Evolutionary conservation across 2,329 filamentous ascomycete species (phyloP).

Genomic region (Trichoderma gracile): DNA sequence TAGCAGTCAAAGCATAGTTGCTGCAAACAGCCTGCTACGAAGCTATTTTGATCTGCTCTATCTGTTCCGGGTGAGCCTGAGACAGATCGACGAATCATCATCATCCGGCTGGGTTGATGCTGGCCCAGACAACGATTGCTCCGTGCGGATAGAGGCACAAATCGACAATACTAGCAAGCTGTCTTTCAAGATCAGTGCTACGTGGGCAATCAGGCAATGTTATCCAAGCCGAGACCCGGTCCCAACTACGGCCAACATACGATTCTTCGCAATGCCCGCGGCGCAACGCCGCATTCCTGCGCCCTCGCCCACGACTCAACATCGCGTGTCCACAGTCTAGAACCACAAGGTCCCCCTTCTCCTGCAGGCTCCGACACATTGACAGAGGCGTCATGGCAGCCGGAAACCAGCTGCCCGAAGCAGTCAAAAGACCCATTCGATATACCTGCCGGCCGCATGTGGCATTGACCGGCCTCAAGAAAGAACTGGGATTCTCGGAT

Average conservation of each 20-base stretch:
- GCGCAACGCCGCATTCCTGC: slow-evolving; percentile 4
- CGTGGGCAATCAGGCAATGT: no score
- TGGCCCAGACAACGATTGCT: no score
- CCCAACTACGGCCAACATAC: neutral
- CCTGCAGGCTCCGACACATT: neutral
- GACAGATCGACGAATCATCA: no score
- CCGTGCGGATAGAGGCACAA: no score
- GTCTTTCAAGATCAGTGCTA: no score
- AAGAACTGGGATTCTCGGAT: slow-evolving; percentile 17
- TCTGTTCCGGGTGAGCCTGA: no score
- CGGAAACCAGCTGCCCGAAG: neutral
- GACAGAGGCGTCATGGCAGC: neutral
- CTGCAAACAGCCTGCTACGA: neutral
- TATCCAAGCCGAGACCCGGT: no score
- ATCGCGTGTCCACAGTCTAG: neutral
- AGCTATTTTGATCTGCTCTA: no score
- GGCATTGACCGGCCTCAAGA: neutral
- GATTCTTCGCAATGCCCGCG: neutral
- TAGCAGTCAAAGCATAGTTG: no score
- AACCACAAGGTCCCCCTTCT: neutral
- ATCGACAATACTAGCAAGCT: no score
- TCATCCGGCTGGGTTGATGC: no score
- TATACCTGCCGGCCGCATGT: neutral
- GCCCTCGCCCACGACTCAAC: neutral
- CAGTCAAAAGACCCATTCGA: neutral